phyloP scores from a whole-genome alignment of 371 early-diverging fungal genomes.

The Apophysomyces sp. region DNA sequence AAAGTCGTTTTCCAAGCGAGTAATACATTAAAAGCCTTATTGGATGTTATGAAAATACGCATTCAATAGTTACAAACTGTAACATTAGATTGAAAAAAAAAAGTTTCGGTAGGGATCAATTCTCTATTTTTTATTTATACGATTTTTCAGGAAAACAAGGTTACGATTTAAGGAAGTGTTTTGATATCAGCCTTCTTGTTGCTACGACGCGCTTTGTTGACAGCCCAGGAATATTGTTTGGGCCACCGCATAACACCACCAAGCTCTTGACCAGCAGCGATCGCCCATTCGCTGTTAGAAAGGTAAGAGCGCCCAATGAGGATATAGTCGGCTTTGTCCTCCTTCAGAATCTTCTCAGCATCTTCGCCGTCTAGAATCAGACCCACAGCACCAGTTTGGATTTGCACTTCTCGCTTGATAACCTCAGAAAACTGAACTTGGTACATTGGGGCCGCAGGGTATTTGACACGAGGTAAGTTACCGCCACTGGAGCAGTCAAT shows the following conservation, averaged over 20 bases:
- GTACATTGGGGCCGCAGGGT: slow-evolving; percentile 28
- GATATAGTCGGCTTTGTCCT: slow-evolving; percentile 66
- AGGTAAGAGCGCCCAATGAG: slow-evolving; percentile 68
- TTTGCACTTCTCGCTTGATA: slow-evolving; percentile 51
- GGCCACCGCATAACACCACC: slow-evolving; percentile 58
- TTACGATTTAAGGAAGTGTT: too few species aligned
- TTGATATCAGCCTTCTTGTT: too few species aligned
- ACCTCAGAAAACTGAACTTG: slow-evolving; percentile 68
- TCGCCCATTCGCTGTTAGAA: slow-evolving; percentile 45
- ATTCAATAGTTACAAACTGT: too few species aligned
- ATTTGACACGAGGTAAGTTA: slow-evolving; percentile 22
- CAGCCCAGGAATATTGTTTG: neutral
- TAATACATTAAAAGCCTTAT: too few species aligned
- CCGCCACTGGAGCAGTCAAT: slow-evolving; percentile 70
- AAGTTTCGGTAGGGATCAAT: too few species aligned
- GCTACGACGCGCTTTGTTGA: neutral
- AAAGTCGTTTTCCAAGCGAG: too few species aligned
- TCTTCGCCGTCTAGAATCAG: slow-evolving; percentile 56
- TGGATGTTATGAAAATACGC: too few species aligned
- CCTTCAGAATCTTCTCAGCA: slow-evolving; percentile 61
- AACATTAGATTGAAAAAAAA: too few species aligned
- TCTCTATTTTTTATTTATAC: too few species aligned
- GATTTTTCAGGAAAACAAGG: too few species aligned
- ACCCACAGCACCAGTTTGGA: slow-evolving; percentile 67
- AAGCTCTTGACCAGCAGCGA: slow-evolving; percentile 50